Evolutionary conservation across 805 yeast genomes (phyloP), one percentile per base, ranked within the genome.

Genomic region (Kodamaea kaohsiungensis): DNA sequence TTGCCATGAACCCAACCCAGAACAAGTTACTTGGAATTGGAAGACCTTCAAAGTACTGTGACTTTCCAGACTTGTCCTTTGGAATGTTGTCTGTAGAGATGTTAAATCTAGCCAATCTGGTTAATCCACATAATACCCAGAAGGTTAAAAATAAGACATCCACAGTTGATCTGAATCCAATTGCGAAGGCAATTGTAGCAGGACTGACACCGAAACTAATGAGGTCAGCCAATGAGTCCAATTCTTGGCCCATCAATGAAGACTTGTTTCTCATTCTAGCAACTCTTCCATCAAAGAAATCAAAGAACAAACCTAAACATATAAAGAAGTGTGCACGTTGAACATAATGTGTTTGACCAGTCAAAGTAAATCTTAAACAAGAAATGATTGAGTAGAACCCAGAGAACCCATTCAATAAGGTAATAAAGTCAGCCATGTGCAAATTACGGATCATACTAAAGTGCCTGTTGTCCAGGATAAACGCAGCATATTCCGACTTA

Each of bases 151-250:
- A 67, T 55, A 90, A 76, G 2, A 86, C 88, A 67, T 95, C 99
- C 13, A 86, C 67, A 0, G 96, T 88, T 4, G 97, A 77, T 65
- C 89, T 89, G 68, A 92, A 84, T 3, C 99, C 99, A 66, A 92
- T 83, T 46, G 92, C 85, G 69, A 91, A 95, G 3, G 96, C 99
- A 69, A 90, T 86, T 13, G 91, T 80, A 55, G 97, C 96, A 1
- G 99, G 99, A 1, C 96, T 92, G 35, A 93, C 97, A 58, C 98
- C 96, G 69, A 95, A 95, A 10, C 97, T 89, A 38, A 93, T 83
- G 64, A 95, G 82, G 72, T 95, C 99, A 18, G 99, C 99, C 63
- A 95, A 80, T 1, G 98, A 92, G 68, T 95, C 99, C 64, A 95
- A 82, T 74, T 95, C 99, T 72, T 95, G 98, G 56, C 99, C 99